These are phyloP conservation scores for Hortiboletus campestris DNA, from an alignment of 768 basidiomycete genomes.

Conservation along the genomic window DNA sequence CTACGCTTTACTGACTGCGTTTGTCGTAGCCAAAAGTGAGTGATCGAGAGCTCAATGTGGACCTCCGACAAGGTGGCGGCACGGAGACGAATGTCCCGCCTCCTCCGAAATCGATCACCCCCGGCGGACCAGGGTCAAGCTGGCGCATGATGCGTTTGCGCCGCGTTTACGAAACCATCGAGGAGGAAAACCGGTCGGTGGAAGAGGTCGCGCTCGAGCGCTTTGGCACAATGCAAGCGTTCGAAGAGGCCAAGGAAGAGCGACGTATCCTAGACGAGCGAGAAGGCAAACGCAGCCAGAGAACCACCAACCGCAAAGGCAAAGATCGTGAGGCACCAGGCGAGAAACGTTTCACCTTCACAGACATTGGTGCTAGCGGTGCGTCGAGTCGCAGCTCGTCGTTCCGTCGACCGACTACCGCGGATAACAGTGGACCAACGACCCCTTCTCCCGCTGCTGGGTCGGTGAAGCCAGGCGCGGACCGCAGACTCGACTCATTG, in stretches of 20 bases:
- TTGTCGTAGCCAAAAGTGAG: conserved; percentile 54
- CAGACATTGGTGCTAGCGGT: conserved; percentile 58
- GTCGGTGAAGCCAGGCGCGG: conserved; percentile 34
- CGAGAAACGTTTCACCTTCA: conserved; percentile 66
- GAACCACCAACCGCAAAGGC: conserved; percentile 35
- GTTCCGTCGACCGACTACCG: conserved; percentile 79
- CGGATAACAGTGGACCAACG: conserved; percentile 50
- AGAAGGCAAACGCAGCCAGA: conserved; percentile 50
- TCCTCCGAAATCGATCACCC: conserved; percentile 52
- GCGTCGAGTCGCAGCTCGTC: conserved; percentile 79
- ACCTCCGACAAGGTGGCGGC: conserved; percentile 46
- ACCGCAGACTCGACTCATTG: conserved; percentile 59
- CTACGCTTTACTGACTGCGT: conserved; percentile 5
- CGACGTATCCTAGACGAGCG: conserved; percentile 82
- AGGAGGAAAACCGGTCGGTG: conserved; percentile 72
- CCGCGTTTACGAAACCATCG: conserved; percentile 84
- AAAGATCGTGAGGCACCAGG: conserved; percentile 38
- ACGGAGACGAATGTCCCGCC: conserved; percentile 38
- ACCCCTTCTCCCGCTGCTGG: conserved; percentile 50
- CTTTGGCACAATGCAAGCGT: conserved; percentile 82
- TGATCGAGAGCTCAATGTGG: conserved; percentile 59
- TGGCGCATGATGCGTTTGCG: conserved; percentile 99
- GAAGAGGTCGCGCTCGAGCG: conserved; percentile 85
- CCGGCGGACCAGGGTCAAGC: conserved; percentile 89
- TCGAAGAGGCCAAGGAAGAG: conserved; percentile 88